A percentile compares a stretch with the other conserved stretches of the same genome.
phyloP scores from a whole-genome alignment of 2,329 filamentous ascomycete species.

The Calonectria hongkongensis region DNA sequence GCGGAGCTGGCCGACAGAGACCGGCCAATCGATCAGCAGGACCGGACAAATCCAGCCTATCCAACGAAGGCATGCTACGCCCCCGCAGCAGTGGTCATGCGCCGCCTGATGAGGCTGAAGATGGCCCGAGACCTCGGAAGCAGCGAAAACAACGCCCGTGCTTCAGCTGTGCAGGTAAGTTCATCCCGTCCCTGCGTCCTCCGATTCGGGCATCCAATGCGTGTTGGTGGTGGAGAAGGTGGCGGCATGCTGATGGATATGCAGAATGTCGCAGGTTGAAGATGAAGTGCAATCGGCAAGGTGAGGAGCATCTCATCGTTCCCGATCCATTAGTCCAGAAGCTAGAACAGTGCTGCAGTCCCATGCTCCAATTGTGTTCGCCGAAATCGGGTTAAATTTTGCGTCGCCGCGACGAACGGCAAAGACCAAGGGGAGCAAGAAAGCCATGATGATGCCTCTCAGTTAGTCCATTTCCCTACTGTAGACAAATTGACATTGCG shows the following conservation, averaged over 20 bases:
- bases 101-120: background rate
- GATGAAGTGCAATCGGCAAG: constrained; percentile 7
- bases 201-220: too few relatives aligned
- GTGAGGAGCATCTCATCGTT: background rate
- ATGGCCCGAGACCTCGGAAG: background rate
- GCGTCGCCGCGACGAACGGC: background rate
- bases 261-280: constrained; percentile 6
- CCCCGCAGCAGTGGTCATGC: background rate
- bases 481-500: background rate
- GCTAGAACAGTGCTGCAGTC: background rate
- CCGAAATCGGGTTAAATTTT: constrained; percentile 6
- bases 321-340: background rate
- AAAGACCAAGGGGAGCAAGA: background rate
- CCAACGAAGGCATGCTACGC: background rate
- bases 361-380: constrained; percentile 9
- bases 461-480: background rate
- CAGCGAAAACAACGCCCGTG: background rate
- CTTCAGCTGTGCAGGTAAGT: background rate
- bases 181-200: background rate
- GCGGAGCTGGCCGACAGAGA: background rate
- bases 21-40: background rate
- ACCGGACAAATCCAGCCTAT: background rate
- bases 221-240: too few relatives aligned
- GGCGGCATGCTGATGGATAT: background rate
- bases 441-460: background rate